A percentile compares a stretch with the other conserved stretches of the same genome.
Conservation (phyloP, 2,329 filamentous ascomycete species). For the Coccinonectria pachysandricola region DNA sequence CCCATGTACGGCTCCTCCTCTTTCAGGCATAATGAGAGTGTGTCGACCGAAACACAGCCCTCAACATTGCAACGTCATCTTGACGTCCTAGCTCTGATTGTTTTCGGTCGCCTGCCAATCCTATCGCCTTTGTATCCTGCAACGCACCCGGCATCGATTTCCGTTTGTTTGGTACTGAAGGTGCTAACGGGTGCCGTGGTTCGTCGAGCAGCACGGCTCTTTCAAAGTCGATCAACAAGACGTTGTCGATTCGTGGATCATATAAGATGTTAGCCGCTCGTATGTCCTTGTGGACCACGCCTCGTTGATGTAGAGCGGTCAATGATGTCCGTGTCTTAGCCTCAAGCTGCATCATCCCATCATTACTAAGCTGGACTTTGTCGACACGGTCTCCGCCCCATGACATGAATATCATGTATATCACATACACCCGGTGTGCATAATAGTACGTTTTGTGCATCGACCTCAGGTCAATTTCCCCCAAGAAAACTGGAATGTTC, state of each 20-base stretch:
- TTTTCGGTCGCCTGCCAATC: constrained; percentile 1
- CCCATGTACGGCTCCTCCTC: too few relatives aligned
- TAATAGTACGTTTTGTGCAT: constrained; percentile 25
- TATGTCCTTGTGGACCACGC: constrained; percentile 20
- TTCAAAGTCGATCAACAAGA: constrained; percentile 25
- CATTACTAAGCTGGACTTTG: not conserved
- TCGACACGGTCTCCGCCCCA: constrained; percentile 19
- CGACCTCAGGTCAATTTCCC: constrained; percentile 22
- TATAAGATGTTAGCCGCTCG: constrained; percentile 17
- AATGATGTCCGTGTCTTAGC: constrained; percentile 8
- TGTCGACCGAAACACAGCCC: too few relatives aligned
- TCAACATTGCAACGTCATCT: too few relatives aligned
- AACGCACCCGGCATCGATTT: constrained; percentile 1
- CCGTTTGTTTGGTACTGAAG: constrained; percentile 16
- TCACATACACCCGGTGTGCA: constrained; percentile 20
- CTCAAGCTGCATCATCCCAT: constrained; percentile 3
- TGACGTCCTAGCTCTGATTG: not conserved
- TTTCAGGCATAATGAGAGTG: too few relatives aligned
- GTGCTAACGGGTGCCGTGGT: constrained; percentile 8
- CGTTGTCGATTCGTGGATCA: constrained; percentile 11
- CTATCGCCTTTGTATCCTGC: constrained; percentile 1
- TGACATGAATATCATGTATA: constrained; percentile 25
- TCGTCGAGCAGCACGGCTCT: constrained; percentile 13
- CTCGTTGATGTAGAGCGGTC: constrained; percentile 12
- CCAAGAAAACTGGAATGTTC: constrained; percentile 25